These are phyloP conservation scores for Beta lomatogona DNA, from an alignment of 179 eudicot genomes.

Conservation along the genomic window DNA sequence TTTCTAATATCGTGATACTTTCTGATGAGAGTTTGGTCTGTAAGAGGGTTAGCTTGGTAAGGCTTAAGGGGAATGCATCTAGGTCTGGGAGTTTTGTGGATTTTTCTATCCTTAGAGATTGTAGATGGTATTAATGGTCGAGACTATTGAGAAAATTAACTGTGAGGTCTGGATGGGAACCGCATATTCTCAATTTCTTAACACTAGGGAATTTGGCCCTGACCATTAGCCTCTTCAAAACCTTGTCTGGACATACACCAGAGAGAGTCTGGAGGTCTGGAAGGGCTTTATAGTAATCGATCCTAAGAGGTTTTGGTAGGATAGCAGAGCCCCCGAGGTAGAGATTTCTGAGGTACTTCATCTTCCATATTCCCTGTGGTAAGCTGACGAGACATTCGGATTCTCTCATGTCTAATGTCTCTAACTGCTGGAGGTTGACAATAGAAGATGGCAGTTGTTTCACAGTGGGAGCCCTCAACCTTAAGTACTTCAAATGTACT, in stretches of 20 bases:
- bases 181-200: slow-evolving; percentile 21
- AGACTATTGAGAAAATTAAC: slow-evolving; percentile 28
- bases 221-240: slow-evolving; percentile 37
- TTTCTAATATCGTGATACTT: slow-evolving; percentile 28
- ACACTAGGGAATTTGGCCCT: slow-evolving; percentile 41
- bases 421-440: slow-evolving; percentile 27
- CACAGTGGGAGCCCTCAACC: slow-evolving; percentile 23
- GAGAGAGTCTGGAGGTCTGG: slow-evolving; percentile 32
- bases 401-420: slow-evolving; percentile 42
- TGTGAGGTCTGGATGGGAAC: neutral
- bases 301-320: slow-evolving; percentile 21
- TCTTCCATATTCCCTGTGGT: slow-evolving; percentile 34
- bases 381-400: slow-evolving; percentile 5
- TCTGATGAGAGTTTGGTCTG: slow-evolving; percentile 13
- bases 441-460: slow-evolving; percentile 25
- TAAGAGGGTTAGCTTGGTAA: slow-evolving; percentile 31
- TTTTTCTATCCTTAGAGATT: slow-evolving; percentile 32
- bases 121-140: slow-evolving; percentile 39
- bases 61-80: slow-evolving; percentile 39
- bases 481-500: slow-evolving; percentile 25
- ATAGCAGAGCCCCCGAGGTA: slow-evolving; percentile 17
- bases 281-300: slow-evolving; percentile 25
- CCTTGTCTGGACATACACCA: slow-evolving; percentile 33
- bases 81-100: slow-evolving; percentile 23
- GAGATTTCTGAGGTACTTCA: slow-evolving; percentile 33